A percentile compares a stretch with the other conserved stretches of the same genome.
phyloP scores from a whole-genome alignment of 345 rosid genomes.

The Moricandia moricandioides region DNA sequence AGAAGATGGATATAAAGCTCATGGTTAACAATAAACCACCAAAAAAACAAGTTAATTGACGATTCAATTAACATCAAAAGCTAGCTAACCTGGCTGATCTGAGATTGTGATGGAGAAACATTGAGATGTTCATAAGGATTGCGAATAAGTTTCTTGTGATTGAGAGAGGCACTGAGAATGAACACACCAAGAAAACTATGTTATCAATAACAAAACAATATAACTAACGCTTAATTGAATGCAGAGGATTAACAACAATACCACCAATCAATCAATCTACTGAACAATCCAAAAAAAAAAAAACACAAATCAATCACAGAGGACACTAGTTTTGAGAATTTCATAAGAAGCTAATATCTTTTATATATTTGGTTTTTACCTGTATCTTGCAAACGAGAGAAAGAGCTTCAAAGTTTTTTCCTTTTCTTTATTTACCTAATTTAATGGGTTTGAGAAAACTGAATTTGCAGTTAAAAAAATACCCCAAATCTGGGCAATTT shows the following conservation, averaged over 20 bases:
- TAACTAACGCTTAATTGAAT: not conserved
- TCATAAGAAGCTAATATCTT: not conserved
- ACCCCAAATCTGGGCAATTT: constrained; percentile 32
- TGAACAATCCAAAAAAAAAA: not conserved
- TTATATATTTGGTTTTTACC: constrained; percentile 4
- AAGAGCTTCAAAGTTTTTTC: not conserved
- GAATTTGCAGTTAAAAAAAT: constrained; percentile 37
- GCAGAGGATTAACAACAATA: not conserved
- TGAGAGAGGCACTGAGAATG: constrained; percentile 11
- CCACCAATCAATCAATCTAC: not conserved
- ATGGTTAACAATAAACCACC: not conserved
- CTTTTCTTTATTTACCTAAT: not conserved
- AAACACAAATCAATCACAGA: not conserved
- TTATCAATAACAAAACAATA: not conserved
- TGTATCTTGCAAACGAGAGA: not conserved
- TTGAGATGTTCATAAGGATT: constrained; percentile 13
- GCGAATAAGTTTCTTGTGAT: not conserved
- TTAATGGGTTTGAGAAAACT: constrained; percentile 10
- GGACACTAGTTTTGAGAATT: not conserved
- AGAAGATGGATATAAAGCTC: not conserved
- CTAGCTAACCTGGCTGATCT: constrained; percentile 60
- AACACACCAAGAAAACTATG: not conserved
- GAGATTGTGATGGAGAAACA: constrained; percentile 34
- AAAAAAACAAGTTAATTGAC: not conserved
- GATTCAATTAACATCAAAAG: constrained; percentile 18